Evolutionary conservation across 805 yeast species (phyloP), one percentile per base, ranked within the genome.

Genomic region (Sungouiozyma intestinalis): DNA sequence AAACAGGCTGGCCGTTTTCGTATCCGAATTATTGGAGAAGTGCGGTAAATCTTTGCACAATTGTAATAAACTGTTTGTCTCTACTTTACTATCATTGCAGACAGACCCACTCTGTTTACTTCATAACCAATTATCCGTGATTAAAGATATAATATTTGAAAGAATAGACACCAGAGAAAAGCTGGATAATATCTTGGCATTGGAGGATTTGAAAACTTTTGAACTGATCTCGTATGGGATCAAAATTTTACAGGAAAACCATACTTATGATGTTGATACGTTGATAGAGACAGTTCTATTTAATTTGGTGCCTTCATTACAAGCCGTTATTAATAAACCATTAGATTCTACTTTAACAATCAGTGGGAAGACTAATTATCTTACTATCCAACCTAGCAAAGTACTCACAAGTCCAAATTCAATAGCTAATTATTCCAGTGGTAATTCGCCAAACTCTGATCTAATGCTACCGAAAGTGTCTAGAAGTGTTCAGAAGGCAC

Each of bases 51-150:
- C 62, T 5, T 41, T 60, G 19, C 20, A 33, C 13, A 44, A 40
- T 29, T 60, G 64, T 41, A 43, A 45, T 16, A 32, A 33, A n/a
- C 7, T 48, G 11, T 43, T 60, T 34, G 33, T 53, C 1, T 21
- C 40, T 3, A 37, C 55, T 6, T 39, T 53, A 14, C 29, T 54
- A 14, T 19, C 40, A 20, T 27, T 48, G 19, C 36, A 44, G 18
- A 33, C 34, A 19, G 49, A 48, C 21, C 49, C 57, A 1, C 33
- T 37, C 4, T 35, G n/a, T 19, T 41, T 35, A 33, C 40, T 53
- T 17, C 24, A 40, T 2, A 16, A 35, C 4, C 49, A 47, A 33
- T n/a, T 17, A 1, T 20, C 24, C 2, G 35, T 32, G 3, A 32
- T 50, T 4, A 35, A 27, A 27, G 39, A 49, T 7, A 17, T 48